These are phyloP conservation scores for Spathaspora sp. DNA, from an alignment of 1,139 yeast genomes.

Conservation along the genomic window DNA sequence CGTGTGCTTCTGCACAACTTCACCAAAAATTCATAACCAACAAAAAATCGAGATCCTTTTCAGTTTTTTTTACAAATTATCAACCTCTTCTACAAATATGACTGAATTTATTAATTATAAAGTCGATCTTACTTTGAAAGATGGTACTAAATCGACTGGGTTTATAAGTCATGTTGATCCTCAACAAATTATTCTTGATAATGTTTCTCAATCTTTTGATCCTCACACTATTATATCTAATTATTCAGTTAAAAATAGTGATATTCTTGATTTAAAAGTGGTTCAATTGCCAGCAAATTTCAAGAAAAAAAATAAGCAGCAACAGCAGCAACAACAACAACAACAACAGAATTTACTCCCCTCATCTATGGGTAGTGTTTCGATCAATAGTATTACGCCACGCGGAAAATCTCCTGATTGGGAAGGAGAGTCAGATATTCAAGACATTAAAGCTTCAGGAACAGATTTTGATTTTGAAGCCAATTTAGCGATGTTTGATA, in stretches of 20 bases:
- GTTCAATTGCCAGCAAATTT: slow-evolving; percentile 41
- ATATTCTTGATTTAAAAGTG: slow-evolving; percentile 51
- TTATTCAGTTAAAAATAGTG: slow-evolving; percentile 29
- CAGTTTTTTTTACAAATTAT: background rate
- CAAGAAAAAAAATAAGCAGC: slow-evolving; percentile 16
- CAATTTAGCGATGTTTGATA: slow-evolving; percentile 80
- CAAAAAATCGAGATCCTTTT: background rate
- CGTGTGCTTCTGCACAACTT: slow-evolving; percentile 1
- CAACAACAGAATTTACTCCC: background rate
- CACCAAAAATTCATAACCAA: background rate
- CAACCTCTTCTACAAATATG: slow-evolving; percentile 14
- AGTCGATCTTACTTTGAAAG: slow-evolving; percentile 49
- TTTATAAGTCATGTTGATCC: slow-evolving; percentile 44
- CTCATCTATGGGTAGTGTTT: slow-evolving; percentile 62
- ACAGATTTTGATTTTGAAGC: slow-evolving; percentile 87
- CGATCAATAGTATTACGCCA: slow-evolving; percentile 85
- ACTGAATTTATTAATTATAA: slow-evolving; percentile 55
- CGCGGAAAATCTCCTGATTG: slow-evolving; percentile 69
- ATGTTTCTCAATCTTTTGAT: slow-evolving; percentile 26
- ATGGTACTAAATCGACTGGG: slow-evolving; percentile 47
- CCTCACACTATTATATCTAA: slow-evolving; percentile 19
- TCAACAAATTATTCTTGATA: slow-evolving; percentile 36
- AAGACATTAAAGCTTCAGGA: slow-evolving; percentile 43
- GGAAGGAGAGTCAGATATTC: slow-evolving; percentile 17
- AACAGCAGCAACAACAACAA: too few species aligned